Conservation (phyloP, 441 rosid species). For the Metrosideros polymorpha region DNA sequence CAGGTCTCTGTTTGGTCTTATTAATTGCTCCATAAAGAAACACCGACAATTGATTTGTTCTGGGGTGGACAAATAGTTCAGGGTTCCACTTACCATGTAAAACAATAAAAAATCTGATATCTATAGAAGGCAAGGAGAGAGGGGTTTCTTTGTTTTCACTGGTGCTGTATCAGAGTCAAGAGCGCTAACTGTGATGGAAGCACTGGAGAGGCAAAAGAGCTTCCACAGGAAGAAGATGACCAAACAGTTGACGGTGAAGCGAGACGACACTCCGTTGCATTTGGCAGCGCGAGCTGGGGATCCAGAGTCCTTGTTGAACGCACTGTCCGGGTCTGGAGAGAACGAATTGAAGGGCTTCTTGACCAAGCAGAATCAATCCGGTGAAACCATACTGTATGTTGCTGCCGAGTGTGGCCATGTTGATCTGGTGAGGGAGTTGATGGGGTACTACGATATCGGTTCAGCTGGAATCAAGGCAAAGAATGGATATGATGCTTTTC, state of each 20-base stretch:
- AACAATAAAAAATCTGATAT: background rate
- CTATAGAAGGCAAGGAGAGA: background rate
- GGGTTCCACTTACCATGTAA: background rate
- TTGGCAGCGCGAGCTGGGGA: constrained; percentile 55
- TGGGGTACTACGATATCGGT: constrained; percentile 37
- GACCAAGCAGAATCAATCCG: constrained; percentile 59
- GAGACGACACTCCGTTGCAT: constrained; percentile 62
- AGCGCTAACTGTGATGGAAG: background rate
- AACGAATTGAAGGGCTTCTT: constrained; percentile 35
- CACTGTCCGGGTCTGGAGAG: constrained; percentile 21
- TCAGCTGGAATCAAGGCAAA: constrained; percentile 51
- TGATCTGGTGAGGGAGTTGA: constrained; percentile 54
- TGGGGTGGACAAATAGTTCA: background rate
- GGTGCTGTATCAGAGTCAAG: background rate
- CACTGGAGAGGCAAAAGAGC: constrained; percentile 14
- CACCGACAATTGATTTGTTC: background rate
- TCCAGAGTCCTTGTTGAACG: constrained; percentile 34
- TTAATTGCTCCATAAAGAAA: background rate
- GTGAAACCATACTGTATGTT: constrained; percentile 67
- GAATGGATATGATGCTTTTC: constrained; percentile 78
- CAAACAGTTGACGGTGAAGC: constrained; percentile 64
- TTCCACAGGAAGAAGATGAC: constrained; percentile 39
- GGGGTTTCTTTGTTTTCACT: background rate
- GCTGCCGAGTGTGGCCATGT: constrained; percentile 63
- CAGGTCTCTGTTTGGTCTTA: background rate